A percentile compares a stretch with the other conserved stretches of the same genome.
Conservation (phyloP, 768 basidiomycete genomes). For the Boletus eberwhitei region DNA sequence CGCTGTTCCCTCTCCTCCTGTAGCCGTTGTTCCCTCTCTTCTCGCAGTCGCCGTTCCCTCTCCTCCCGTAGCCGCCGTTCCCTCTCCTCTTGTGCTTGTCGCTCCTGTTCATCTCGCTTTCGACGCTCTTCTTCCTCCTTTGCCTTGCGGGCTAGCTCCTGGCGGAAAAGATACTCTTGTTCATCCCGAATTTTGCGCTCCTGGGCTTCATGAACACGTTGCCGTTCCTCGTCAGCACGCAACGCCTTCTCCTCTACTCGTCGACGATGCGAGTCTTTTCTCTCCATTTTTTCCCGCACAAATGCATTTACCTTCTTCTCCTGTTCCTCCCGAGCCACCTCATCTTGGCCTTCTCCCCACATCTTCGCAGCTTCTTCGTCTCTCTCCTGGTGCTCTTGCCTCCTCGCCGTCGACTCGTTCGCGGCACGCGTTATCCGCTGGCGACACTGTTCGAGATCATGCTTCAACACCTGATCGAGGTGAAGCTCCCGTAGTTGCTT, state of each 20-base stretch:
- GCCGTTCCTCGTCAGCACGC: constrained; percentile 14
- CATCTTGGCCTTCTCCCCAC: constrained; percentile 13
- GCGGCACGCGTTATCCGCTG: constrained; percentile 23
- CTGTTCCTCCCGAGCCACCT: constrained; percentile 12
- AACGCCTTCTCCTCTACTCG: constrained; percentile 15
- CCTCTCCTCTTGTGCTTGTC: constrained; percentile 1
- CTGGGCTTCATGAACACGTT: constrained; percentile 17
- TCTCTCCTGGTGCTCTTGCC: constrained; percentile 12
- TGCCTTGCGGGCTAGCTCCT: constrained; percentile 5
- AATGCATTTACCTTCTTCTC: constrained; percentile 22
- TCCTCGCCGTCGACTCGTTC: constrained; percentile 8
- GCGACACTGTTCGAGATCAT: constrained; percentile 22
- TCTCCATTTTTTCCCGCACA: constrained; percentile 7
- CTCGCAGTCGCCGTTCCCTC: constrained; percentile 1
- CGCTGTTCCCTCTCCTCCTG: not conserved
- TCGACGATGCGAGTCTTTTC: not conserved
- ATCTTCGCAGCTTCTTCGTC: constrained; percentile 21
- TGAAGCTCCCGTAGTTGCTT: constrained; percentile 19
- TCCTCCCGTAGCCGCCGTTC: constrained; percentile 13
- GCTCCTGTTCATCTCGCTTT: constrained; percentile 12
- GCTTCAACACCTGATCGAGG: constrained; percentile 5
- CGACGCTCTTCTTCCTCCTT: constrained; percentile 15
- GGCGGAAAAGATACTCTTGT: constrained; percentile 15
- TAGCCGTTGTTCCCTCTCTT: constrained; percentile 13
- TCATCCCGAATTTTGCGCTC: constrained; percentile 24